Evolutionary conservation across 495 filamentous ascomycete genomes (phyloP).

Genomic region (Cercophora newfieldiana): DNA sequence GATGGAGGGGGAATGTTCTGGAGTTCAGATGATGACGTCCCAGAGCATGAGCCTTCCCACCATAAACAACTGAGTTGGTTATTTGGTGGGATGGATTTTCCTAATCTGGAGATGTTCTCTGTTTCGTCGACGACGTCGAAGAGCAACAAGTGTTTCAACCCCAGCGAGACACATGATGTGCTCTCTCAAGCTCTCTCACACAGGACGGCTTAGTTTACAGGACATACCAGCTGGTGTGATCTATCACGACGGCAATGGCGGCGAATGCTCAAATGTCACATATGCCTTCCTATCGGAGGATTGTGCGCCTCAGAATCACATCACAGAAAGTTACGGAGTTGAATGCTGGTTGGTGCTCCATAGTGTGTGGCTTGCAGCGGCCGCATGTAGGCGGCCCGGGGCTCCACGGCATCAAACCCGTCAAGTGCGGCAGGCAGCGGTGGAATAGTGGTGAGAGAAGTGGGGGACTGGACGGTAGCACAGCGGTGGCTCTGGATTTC

Average conservation of each 20-base stretch:
- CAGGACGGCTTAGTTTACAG: background rate
- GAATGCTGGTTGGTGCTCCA: background rate
- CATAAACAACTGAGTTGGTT: too few relatives aligned
- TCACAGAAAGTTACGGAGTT: background rate
- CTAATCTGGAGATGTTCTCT: too few relatives aligned
- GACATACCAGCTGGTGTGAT: background rate
- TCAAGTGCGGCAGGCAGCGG: background rate
- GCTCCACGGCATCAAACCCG: background rate
- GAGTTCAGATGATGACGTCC: too few relatives aligned
- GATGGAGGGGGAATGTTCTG: too few relatives aligned
- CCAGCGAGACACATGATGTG: too few relatives aligned
- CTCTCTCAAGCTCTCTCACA: background rate
- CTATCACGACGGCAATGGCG: background rate
- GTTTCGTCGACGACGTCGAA: too few relatives aligned
- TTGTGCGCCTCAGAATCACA: background rate
- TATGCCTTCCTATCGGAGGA: background rate
- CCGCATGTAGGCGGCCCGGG: background rate
- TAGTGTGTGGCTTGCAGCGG: background rate
- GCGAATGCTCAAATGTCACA: background rate
- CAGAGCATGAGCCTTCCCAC: too few relatives aligned
- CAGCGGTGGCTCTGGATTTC: background rate
- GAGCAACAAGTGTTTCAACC: too few relatives aligned
- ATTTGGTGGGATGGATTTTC: too few relatives aligned
- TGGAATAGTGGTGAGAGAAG: background rate
- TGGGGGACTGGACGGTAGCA: too few relatives aligned